Conservation (phyloP, 2,329 filamentous ascomycete species). For the Colletotrichum echinochloae region DNA sequence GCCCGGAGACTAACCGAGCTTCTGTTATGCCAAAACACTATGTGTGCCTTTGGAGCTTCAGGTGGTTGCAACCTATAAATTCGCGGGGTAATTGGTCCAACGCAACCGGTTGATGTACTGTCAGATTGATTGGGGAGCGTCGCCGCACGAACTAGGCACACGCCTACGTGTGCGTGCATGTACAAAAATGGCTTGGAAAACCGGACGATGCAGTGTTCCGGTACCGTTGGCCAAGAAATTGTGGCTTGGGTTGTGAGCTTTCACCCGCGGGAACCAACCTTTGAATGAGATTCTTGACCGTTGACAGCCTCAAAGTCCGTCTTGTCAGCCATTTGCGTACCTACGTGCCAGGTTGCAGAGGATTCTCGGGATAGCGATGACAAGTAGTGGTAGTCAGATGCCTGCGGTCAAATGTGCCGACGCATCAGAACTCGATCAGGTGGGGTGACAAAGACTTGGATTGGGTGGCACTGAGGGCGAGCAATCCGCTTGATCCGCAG, state of each 20-base stretch:
- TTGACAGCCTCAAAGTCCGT: not conserved
- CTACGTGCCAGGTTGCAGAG: not conserved
- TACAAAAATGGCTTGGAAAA: not conserved
- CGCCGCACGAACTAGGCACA: not conserved
- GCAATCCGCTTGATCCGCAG: slow-evolving; percentile 33
- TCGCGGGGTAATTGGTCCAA: slow-evolving; percentile 8
- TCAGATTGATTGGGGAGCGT: not conserved
- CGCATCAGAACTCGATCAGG: slow-evolving; percentile 29
- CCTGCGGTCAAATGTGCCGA: slow-evolving; percentile 12
- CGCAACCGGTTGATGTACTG: not conserved
- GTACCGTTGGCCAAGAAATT: slow-evolving; percentile 3
- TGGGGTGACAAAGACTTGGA: slow-evolving; percentile 1
- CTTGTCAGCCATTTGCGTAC: slow-evolving; percentile 4
- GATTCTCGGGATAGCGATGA: slow-evolving; percentile 4
- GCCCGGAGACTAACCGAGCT: slow-evolving; percentile 8
- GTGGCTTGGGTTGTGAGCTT: slow-evolving; percentile 12
- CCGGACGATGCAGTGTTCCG: slow-evolving; percentile 5
- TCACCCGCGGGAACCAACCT: not conserved
- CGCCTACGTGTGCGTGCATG: not conserved
- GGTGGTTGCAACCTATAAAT: slow-evolving; percentile 16
- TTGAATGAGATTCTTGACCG: not conserved
- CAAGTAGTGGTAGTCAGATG: not conserved
- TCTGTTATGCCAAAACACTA: not conserved
- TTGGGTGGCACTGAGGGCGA: slow-evolving; percentile 27
- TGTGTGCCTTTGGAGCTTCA: not conserved